phyloP scores from a whole-genome alignment of 2,329 filamentous ascomycete genomes.

The Aspergillus quadricinctus region DNA sequence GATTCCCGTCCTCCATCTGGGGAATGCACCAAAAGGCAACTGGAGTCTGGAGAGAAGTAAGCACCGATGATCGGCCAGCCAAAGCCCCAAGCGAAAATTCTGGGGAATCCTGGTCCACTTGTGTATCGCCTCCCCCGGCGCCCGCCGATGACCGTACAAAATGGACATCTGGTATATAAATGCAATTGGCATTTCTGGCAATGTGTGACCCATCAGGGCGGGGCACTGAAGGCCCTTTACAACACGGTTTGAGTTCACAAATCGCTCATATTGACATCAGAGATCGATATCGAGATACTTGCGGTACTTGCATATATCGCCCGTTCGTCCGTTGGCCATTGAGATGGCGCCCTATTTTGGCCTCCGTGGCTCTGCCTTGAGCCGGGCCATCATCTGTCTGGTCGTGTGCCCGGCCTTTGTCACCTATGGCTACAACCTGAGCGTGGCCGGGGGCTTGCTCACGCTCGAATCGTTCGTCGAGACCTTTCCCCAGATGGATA shows the following conservation, averaged over 20 bases:
- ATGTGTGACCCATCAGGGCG: background rate
- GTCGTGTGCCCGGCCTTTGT: conserved; percentile 31
- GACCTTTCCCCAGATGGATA: conserved; percentile 49
- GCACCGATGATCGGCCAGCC: background rate
- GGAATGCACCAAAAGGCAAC: background rate
- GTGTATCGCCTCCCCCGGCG: background rate
- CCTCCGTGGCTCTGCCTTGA: conserved; percentile 18
- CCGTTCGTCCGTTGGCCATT: background rate
- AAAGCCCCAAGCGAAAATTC: background rate
- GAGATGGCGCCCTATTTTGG: conserved; percentile 16
- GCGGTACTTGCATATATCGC: background rate
- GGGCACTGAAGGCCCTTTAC: background rate
- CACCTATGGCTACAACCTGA: conserved; percentile 51
- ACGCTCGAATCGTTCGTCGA: conserved; percentile 59
- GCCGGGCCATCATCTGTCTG: conserved; percentile 20
- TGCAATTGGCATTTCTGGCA: background rate
- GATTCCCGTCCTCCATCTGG: background rate
- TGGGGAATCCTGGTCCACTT: background rate
- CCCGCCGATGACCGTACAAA: background rate
- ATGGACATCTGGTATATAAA: background rate
- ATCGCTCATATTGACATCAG: background rate
- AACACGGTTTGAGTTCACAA: background rate
- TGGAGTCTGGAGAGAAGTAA: background rate
- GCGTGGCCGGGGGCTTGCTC: conserved; percentile 51
- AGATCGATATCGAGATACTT: background rate